Base-by-base conservation (phyloP, 2,329 filamentous ascomycete genomes). In the Dothistroma pini region DNA sequence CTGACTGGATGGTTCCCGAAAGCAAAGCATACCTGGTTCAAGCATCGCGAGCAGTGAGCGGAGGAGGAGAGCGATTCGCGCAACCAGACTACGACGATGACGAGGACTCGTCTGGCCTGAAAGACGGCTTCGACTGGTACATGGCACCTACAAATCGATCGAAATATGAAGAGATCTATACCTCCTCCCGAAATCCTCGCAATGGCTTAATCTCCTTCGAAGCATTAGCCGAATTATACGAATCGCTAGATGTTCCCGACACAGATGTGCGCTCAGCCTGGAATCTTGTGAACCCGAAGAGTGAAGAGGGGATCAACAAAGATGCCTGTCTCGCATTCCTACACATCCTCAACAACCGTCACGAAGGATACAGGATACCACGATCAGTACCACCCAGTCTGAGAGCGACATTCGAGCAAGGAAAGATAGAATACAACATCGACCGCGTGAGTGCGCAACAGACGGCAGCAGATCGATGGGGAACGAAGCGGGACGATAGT, bases 101-200 rank as follows among this genome's bases (percentile, higher is more conserved):
- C 62, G 86, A 88, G 66, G 93, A 96, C 69, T 86, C 88, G 4
- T 86, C 87, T 0, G 92, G 92, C 0, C 81, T 99, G 64, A 96
- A 96, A 75, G 92, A 97, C 76, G 93, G 93, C 12, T 99, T 99
- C 76, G 95, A 99, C 76, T 99, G 95, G 95, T 99, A 99, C 80
- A 99, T 99, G 91, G 92, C 87, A 62, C 95, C 95, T 0, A 78
- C 81, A 32, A 93, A 99, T 78, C 96, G 96, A 78, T 75, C 86
- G 66, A 97, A 97, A 77, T 99, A 99, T 79, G 92, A 97, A 77
- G 91, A 93, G 70, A 99, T 99, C 77, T 99, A 97, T 78, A 89
- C 89, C 66, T 92, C 96, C 71, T 96, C 92, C 78, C 86, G 92
- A 63, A 90, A 96, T 76, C 86, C 88, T 75, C 88, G 93, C 56